Percentiles rank a stretch among this genome's conserved stretches.
Evolutionary conservation across 495 filamentous ascomycete species (phyloP).

Genomic region (Astrothelium subdiscretum): DNA sequence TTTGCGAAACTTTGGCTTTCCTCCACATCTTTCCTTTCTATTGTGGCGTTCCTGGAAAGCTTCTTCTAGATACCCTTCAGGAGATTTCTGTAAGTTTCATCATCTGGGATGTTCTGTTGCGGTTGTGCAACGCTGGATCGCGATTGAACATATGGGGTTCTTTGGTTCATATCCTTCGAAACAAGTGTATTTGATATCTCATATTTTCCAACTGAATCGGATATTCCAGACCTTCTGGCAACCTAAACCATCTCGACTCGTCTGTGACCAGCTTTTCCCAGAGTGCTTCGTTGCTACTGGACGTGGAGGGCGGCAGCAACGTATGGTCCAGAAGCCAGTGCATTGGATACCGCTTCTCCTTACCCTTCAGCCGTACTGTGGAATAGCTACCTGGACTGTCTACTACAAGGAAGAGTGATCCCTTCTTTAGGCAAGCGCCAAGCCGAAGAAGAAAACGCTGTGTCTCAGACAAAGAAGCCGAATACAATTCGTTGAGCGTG

Average conservation of each 20-base stretch:
- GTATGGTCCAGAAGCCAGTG: conserved; percentile 82
- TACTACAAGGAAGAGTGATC: conserved; percentile 67
- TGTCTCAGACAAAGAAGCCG: conserved; percentile 56
- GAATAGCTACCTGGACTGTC: conserved; percentile 93
- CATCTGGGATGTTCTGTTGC: background rate
- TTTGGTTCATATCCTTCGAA: conserved; percentile 23
- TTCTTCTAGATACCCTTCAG: background rate
- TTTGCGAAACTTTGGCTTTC: background rate
- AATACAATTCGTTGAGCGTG: conserved; percentile 94
- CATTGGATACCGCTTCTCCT: conserved; percentile 78
- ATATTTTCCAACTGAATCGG: conserved; percentile 84
- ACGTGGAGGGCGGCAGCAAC: conserved; percentile 34
- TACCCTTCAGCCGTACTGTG: conserved; percentile 47
- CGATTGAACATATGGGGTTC: background rate
- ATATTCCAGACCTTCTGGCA: conserved; percentile 56
- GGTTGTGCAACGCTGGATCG: background rate
- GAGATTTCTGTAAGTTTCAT: background rate
- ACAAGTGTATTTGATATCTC: conserved; percentile 86
- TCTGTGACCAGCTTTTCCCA: conserved; percentile 65
- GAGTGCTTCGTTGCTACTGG: conserved; percentile 18
- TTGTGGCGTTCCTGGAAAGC: background rate
- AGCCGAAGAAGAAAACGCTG: conserved; percentile 62
- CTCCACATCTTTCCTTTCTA: background rate
- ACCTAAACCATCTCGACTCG: conserved; percentile 76
- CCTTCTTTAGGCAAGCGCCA: conserved; percentile 40